phyloP scores from a whole-genome alignment of 2,329 filamentous ascomycete species.

The Shiraia bambusicola region DNA sequence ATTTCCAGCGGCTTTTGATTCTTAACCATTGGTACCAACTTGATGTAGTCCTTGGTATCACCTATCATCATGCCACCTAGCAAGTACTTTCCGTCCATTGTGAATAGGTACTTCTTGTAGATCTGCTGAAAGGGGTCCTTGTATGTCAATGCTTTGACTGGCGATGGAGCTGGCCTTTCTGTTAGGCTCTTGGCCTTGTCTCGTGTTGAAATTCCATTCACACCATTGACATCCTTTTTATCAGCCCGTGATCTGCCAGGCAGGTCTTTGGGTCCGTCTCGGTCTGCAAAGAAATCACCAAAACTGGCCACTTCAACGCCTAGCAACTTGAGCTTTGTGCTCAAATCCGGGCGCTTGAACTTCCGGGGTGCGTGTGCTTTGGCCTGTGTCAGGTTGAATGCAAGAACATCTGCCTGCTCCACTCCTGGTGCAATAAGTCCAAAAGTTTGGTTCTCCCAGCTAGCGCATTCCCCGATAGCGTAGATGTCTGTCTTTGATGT shows the following conservation, averaged over 20 bases:
- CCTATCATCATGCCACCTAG: conserved; percentile 98
- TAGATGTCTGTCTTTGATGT: conserved; percentile 76
- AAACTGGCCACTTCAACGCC: conserved; percentile 92
- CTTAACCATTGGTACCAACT: conserved; percentile 84
- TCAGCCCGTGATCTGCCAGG: conserved; percentile 58
- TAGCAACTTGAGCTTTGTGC: conserved; percentile 86
- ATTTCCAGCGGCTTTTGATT: conserved; percentile 76
- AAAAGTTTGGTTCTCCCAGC: conserved; percentile 83
- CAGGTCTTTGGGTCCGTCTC: conserved; percentile 76
- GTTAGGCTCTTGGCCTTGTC: conserved; percentile 56
- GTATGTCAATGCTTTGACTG: conserved; percentile 83
- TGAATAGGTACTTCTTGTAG: conserved; percentile 94
- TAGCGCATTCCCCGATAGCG: conserved; percentile 88
- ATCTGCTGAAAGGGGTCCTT: conserved; percentile 84
- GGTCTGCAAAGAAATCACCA: conserved; percentile 89
- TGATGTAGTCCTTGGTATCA: conserved; percentile 87
- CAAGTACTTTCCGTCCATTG: conserved; percentile 82
- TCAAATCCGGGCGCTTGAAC: conserved; percentile 83
- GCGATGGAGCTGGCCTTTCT: conserved; percentile 57
- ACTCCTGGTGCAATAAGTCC: conserved; percentile 87
- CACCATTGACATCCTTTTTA: conserved; percentile 47
- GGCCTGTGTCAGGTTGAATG: conserved; percentile 87
- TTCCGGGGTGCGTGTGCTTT: conserved; percentile 67
- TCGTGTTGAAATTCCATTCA: conserved; percentile 32
- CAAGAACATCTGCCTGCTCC: conserved; percentile 89